A percentile compares a stretch with the other conserved stretches of the same genome.
phyloP scores from a whole-genome alignment of 192 early-diverging fungal genomes.

The Backusella westeae region DNA sequence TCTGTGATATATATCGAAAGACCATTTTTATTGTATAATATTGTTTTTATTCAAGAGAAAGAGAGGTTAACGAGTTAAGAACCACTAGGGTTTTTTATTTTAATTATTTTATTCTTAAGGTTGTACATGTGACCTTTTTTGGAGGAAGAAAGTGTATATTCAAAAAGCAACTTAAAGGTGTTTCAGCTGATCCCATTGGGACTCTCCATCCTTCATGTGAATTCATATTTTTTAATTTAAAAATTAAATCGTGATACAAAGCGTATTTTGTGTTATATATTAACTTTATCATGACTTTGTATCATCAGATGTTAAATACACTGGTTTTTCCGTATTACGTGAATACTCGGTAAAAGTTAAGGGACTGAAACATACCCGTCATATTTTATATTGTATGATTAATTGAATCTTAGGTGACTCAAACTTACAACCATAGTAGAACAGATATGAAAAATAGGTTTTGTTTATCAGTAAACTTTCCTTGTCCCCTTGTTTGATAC shows the following conservation, averaged over 20 bases:
- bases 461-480: neutral
- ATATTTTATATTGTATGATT: too few species aligned
- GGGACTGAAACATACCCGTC: too few species aligned
- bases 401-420: too few species aligned
- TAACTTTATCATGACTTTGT: neutral
- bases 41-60: neutral
- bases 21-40: neutral
- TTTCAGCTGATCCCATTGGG: neutral
- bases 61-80: neutral
- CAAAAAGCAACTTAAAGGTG: neutral
- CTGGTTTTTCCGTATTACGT: too few species aligned
- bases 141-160: neutral
- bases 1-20: slow-evolving; percentile 3
- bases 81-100: neutral
- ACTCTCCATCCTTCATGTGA: neutral
- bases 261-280: neutral
- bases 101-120: neutral
- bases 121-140: slow-evolving; percentile 2
- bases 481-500: neutral
- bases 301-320: neutral
- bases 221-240: slow-evolving; percentile 11
- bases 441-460: too few species aligned
- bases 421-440: too few species aligned
- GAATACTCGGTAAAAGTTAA: too few species aligned
- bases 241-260: neutral